A percentile compares a stretch with the other conserved stretches of the same genome.
phyloP scores from a whole-genome alignment of 129 eudicot species.

The Chrysanthemum makinoi region DNA sequence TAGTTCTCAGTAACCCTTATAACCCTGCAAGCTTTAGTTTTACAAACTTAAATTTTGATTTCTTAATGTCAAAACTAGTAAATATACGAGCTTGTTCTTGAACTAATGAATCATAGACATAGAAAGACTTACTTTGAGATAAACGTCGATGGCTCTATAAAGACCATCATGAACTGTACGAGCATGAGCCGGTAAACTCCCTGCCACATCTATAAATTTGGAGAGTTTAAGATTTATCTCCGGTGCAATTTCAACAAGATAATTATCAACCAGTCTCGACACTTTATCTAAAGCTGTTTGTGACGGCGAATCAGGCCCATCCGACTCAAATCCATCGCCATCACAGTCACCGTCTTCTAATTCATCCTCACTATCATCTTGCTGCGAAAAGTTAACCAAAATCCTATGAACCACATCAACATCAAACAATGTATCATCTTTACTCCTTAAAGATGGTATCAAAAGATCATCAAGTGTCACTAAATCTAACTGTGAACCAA shows the following conservation, averaged over 20 bases:
- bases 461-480: constrained; percentile 94
- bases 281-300: constrained; percentile 76
- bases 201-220: constrained; percentile 79
- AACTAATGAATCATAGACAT: neutral
- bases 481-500: constrained; percentile 81
- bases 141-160: constrained; percentile 86
- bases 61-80: constrained; percentile 11
- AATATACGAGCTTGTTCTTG: neutral
- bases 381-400: constrained; percentile 86
- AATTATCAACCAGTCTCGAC: constrained; percentile 78
- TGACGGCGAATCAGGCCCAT: constrained; percentile 76
- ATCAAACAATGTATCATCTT: constrained; percentile 85
- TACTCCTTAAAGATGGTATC: constrained; percentile 82
- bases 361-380: constrained; percentile 82
- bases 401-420: constrained; percentile 89
- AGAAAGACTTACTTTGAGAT: constrained; percentile 68
- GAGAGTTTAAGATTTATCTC: constrained; percentile 89
- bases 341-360: constrained; percentile 80
- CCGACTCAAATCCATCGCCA: constrained; percentile 77
- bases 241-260: constrained; percentile 92
- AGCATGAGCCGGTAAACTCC: constrained; percentile 79
- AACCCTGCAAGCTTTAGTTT: constrained; percentile 1
- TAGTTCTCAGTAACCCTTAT: neutral
- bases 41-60: neutral
- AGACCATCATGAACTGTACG: constrained; percentile 82